A percentile compares a stretch with the other conserved stretches of the same genome.
phyloP scores from a whole-genome alignment of 1,139 yeast genomes.

The Nakaseomyces delphensis region DNA sequence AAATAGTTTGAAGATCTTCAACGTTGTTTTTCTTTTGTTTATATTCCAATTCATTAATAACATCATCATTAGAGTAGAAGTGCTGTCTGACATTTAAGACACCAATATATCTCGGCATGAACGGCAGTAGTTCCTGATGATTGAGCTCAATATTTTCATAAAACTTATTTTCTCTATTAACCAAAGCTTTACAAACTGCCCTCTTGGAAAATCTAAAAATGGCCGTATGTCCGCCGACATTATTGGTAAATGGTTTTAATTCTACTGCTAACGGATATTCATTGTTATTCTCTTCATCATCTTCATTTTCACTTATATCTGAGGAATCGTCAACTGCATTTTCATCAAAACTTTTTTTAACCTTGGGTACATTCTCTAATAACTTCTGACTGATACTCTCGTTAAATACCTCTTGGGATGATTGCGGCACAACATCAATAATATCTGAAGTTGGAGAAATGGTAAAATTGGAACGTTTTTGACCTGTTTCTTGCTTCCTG shows the following conservation, averaged over 20 bases:
- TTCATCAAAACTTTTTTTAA: constrained; percentile 2
- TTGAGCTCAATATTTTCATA: constrained; percentile 77
- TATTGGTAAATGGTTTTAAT: constrained; percentile 76
- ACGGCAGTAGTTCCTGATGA: constrained; percentile 67
- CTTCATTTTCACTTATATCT: constrained; percentile 17
- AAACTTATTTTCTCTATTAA: constrained; percentile 82
- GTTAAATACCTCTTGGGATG: neutral
- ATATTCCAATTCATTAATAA: constrained; percentile 12
- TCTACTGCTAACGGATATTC: constrained; percentile 70
- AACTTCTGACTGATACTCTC: neutral
- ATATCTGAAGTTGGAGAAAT: constrained; percentile 5
- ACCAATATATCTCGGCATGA: constrained; percentile 92
- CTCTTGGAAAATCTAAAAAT: constrained; percentile 82
- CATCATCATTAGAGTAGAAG: constrained; percentile 24
- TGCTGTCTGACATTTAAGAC: constrained; percentile 79
- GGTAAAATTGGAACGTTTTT: neutral
- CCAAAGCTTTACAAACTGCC: constrained; percentile 93
- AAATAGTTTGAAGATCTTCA: constrained; percentile 2
- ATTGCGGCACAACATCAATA: neutral
- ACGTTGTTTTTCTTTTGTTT: constrained; percentile 7
- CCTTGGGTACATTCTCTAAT: constrained; percentile 3
- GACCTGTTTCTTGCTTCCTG: neutral
- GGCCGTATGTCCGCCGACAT: constrained; percentile 98
- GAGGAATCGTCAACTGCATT: constrained; percentile 10
- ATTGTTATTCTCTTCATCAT: constrained; percentile 24